Evolutionary conservation across 2,329 filamentous ascomycete genomes (phyloP).

Genomic region (Dothistroma pini): DNA sequence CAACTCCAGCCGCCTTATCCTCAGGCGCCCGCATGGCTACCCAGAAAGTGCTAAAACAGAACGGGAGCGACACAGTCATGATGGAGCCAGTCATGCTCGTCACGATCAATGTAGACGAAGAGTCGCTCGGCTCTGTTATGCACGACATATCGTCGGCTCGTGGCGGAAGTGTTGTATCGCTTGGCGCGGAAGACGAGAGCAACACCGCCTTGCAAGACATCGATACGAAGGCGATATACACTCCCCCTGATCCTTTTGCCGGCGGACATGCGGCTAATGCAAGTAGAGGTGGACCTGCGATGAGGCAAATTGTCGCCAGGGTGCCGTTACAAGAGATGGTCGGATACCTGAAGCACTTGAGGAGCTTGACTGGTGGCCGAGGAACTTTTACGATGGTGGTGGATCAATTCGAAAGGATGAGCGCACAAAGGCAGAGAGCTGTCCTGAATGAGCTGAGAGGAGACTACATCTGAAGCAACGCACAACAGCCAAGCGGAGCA

Average conservation of each 20-base stretch:
- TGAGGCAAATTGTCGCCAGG: conserved; percentile 67
- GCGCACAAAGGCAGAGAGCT: conserved; percentile 55
- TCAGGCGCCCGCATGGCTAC: conserved; percentile 67
- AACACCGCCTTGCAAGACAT: conserved; percentile 46
- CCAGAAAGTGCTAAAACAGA: conserved; percentile 63
- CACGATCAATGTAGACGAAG: conserved; percentile 80
- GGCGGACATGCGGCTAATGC: conserved; percentile 17
- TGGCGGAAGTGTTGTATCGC: conserved; percentile 69
- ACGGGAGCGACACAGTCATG: conserved; percentile 57
- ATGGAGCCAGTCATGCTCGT: conserved; percentile 95
- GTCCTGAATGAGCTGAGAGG: conserved; percentile 44
- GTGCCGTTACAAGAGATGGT: conserved; percentile 97
- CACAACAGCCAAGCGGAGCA: background rate
- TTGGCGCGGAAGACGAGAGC: conserved; percentile 44
- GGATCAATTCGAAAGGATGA: conserved; percentile 67
- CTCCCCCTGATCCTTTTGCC: conserved; percentile 78
- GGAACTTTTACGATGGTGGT: conserved; percentile 73
- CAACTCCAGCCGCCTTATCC: conserved; percentile 63
- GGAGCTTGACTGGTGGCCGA: conserved; percentile 83
- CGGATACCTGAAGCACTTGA: conserved; percentile 82
- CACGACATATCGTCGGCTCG: conserved; percentile 74
- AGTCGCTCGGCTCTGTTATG: conserved; percentile 73
- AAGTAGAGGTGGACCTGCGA: conserved; percentile 16
- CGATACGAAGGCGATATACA: conserved; percentile 73
- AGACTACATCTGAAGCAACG: conserved; percentile 18